Evolutionary conservation across 768 basidiomycete genomes (phyloP).

Genomic region (Paxillus ammoniavirescens): DNA sequence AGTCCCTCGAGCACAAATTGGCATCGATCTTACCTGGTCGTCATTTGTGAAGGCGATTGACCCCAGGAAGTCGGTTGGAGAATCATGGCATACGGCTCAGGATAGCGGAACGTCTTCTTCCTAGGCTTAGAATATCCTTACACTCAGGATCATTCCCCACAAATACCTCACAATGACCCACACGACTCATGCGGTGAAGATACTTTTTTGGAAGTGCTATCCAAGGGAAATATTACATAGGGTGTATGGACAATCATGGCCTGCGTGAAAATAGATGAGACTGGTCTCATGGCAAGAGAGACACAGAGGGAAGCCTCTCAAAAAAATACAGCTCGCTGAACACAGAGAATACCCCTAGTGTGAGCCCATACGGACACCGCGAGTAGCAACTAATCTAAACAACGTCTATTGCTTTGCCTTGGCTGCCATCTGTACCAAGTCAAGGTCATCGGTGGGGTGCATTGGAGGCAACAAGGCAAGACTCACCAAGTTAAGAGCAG

Average conservation of each 20-base stretch:
- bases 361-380: background rate
- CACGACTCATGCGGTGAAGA: background rate
- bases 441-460: slow-evolving; percentile 6
- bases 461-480: slow-evolving; percentile 1
- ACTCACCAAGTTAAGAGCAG: slow-evolving; percentile 83
- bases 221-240: slow-evolving; percentile 24
- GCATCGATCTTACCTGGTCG: background rate
- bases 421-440: slow-evolving; percentile 56
- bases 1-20: background rate
- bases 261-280: slow-evolving; percentile 7
- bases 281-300: background rate
- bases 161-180: background rate
- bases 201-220: slow-evolving; percentile 10
- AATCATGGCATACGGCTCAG: slow-evolving; percentile 17
- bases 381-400: slow-evolving; percentile 8
- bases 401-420: slow-evolving; percentile 48
- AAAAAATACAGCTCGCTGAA: background rate
- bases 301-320: background rate
- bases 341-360: slow-evolving; percentile 2
- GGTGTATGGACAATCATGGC: slow-evolving; percentile 18
- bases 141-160: no score
- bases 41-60: background rate
- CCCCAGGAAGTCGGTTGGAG: slow-evolving; percentile 12
- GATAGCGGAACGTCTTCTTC: background rate
- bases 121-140: no score